Evolutionary conservation across 768 basidiomycete species (phyloP).

Genomic region (Psilocybe cyanescens): DNA sequence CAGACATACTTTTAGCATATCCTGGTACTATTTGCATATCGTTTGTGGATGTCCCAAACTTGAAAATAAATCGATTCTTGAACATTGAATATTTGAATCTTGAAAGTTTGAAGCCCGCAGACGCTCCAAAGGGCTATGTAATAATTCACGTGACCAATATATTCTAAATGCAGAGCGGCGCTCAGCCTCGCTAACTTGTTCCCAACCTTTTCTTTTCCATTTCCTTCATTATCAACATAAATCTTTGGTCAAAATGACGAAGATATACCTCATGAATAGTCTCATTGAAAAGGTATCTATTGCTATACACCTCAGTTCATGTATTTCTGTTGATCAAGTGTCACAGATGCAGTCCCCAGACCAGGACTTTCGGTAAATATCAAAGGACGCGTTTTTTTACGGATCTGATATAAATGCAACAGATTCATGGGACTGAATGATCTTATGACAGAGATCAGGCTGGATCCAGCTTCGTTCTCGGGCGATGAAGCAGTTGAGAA

Average conservation of each 20-base stretch:
- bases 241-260: slow-evolving; percentile 64
- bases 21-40: too few relatives aligned
- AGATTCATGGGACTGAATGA: slow-evolving; percentile 99
- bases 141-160: background rate
- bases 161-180: background rate
- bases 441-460: slow-evolving; percentile 85
- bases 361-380: slow-evolving; percentile 82
- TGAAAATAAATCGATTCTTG: too few relatives aligned
- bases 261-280: slow-evolving; percentile 83
- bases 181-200: too few relatives aligned
- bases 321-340: background rate
- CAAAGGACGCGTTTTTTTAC: slow-evolving; percentile 28
- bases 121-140: background rate
- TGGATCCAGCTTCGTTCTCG: slow-evolving; percentile 73
- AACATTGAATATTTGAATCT: too few relatives aligned
- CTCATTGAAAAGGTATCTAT: slow-evolving; percentile 74
- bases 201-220: too few relatives aligned
- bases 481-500: slow-evolving; percentile 88
- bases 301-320: background rate
- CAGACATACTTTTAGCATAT: too few relatives aligned
- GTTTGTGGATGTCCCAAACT: too few relatives aligned
- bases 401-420: slow-evolving; percentile 17
- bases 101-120: background rate
- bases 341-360: slow-evolving; percentile 86
- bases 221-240: too few relatives aligned